Evolutionary conservation across 805 yeast species (phyloP), one percentile per base, ranked within the genome.

Genomic region (Pichia nakasei): DNA sequence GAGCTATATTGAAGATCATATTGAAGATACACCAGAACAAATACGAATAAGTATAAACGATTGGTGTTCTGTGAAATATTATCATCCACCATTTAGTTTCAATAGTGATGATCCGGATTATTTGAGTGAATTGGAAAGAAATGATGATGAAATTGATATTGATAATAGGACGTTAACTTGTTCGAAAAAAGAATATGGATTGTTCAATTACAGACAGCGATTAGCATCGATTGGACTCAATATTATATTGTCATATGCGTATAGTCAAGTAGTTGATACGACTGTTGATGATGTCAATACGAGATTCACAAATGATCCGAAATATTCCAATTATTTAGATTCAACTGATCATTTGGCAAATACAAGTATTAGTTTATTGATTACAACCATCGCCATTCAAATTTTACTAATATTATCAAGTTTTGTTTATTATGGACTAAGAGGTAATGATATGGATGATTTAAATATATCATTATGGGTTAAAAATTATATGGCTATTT

Each of bases 181-280:
- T 40, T 5, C 37, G 1, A 44, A 45, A 2, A 51, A 47, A 21
- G 9, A 8, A 2, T 24, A 53, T 24, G 64, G 59, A 45, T 59
- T 66, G 2, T 68, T 75, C 52, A 75, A 75, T 56, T 76, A 75
- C 51, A 57, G 73, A 34, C 52, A 56, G 5, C 65, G 70, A 44
- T 52, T 76, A 33, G 56, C 60, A 2, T 47, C 56, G 0, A 61
- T 68, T 20, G 75, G 76, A 3, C 58, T 76, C 24, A 59, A 60
- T 22, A 65, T 65, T 32, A 69, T 73, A 7, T 55, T 72, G 42
- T 73, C 73, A 4, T 77, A 76, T 52, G 79, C 80, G 0, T 70
- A 66, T 33, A 36, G 43, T 18, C 50, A 55, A 27, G 42, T 47
- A 7, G 52, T 63, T 9, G 63, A 61, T 46, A 35, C 32, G 3